Percentiles rank a stretch among this genome's conserved stretches.
phyloP scores from a whole-genome alignment of 768 basidiomycete genomes.

The Auricularia cornea region DNA sequence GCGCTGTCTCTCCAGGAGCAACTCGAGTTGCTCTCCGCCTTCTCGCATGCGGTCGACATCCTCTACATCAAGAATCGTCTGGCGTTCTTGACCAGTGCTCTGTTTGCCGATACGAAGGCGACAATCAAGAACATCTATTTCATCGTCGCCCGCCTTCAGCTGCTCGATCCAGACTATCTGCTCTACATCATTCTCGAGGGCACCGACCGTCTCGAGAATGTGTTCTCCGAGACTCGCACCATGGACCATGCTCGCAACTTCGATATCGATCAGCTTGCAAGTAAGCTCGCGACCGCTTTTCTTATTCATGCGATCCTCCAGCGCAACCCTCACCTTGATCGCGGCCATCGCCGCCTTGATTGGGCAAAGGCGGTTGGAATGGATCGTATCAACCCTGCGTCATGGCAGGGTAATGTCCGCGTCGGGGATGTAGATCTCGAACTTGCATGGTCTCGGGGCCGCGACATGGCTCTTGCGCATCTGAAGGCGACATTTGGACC shows the following conservation, averaged over 20 bases:
- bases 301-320: conserved; percentile 13
- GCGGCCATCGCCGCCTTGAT: conserved; percentile 14
- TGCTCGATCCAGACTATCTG: conserved; percentile 12
- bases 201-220: conserved; percentile 21
- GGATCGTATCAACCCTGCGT: conserved; percentile 19
- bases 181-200: conserved; percentile 20
- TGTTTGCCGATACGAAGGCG: conserved; percentile 23
- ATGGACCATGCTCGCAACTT: conserved; percentile 11
- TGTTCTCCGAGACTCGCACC: conserved; percentile 17
- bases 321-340: conserved; percentile 15
- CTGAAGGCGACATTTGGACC: not conserved
- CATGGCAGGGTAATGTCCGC: not conserved
- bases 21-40: not conserved
- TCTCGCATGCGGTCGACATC: not conserved
- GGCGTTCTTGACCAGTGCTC: conserved; percentile 21
- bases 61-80: conserved; percentile 6
- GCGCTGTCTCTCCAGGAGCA: not conserved
- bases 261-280: conserved; percentile 5
- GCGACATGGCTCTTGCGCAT: not conserved
- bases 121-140: conserved; percentile 20
- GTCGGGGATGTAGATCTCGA: not conserved
- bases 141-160: conserved; percentile 16
- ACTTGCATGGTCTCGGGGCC: not conserved
- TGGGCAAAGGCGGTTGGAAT: conserved; percentile 11
- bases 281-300: conserved; percentile 15